Base-by-base conservation (phyloP, 2,329 filamentous ascomycete genomes). In the Sporothrix variecibatus region DNA sequence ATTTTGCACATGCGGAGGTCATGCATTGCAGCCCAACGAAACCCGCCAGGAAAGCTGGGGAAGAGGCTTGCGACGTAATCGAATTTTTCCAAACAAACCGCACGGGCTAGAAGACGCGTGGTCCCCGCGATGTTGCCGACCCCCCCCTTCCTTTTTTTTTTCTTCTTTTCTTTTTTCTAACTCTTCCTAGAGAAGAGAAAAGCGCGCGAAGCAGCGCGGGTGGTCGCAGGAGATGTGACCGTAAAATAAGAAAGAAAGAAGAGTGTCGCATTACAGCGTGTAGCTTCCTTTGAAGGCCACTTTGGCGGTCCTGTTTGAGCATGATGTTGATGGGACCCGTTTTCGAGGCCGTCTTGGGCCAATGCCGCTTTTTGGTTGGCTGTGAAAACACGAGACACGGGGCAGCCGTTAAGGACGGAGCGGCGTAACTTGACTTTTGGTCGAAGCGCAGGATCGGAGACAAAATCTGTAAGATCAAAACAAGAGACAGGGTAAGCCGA, bases 11-110 rank as follows among this genome's bases (percentile, higher is more conserved):
- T 71, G 51, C 12, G 34, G 70, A 17, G 53, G 38, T 46, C 56
- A 72, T 67, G 58, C 71, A 72, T 72, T 72, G 71, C 58, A 72
- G 71, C 71, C 71, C 60, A 72, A 72, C 17, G 60, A 65, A 23
- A 43, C 31, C 34, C 67, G 23, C 17, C 20, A n/a, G 28, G 43
- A 49, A 34, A 51, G 12, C 43, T 12, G 43, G 65, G 40, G 43
- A 17, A 31, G 23, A n/a, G 40, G 6, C 46, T 34, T 53, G 3
- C 11, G 51, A 15, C 34, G 34, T 56, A 26, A 15, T 28, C 23
- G 38, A 17, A 40, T 70, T n/a, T 40, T 17, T 40, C 49, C 49
- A 56, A 34, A 46, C 38, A 43, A 20, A 40, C 31, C 23, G 20
- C 31, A 56, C n/a, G 20, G 49, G 31, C 9, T 38, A n/a, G 31